phyloP scores from a whole-genome alignment of 306 rosid species.

The Elaeagnus macrophylla region DNA sequence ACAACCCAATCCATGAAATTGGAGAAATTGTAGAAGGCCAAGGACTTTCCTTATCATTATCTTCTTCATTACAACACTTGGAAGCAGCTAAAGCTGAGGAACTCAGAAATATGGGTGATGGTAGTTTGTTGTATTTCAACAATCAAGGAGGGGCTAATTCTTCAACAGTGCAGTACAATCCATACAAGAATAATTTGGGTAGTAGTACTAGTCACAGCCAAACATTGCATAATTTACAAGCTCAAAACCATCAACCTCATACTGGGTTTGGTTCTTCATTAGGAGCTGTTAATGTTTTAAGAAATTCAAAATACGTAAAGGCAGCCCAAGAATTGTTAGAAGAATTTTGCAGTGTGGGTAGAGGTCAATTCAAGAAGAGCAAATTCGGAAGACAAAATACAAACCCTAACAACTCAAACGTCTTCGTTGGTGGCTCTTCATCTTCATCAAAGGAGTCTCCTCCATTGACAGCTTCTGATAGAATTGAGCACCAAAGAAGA shows the following conservation, averaged over 20 bases:
- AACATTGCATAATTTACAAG: slow-evolving; percentile 41
- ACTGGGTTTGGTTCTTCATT: slow-evolving; percentile 39
- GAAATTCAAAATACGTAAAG: slow-evolving; percentile 71
- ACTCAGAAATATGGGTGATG: slow-evolving; percentile 39
- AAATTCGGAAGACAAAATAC: slow-evolving; percentile 37
- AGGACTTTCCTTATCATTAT: slow-evolving; percentile 61
- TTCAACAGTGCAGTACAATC: no score
- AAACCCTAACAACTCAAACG: slow-evolving; percentile 38
- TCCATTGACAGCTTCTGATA: slow-evolving; percentile 62
- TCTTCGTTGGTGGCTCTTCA: slow-evolving; percentile 24
- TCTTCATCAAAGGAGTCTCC: slow-evolving; percentile 50
- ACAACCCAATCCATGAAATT: slow-evolving; percentile 14
- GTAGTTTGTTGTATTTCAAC: slow-evolving; percentile 35
- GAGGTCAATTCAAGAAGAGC: slow-evolving; percentile 64
- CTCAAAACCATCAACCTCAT: slow-evolving; percentile 34
- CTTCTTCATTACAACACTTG: slow-evolving; percentile 53
- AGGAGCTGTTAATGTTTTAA: slow-evolving; percentile 52
- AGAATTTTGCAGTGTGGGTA: slow-evolving; percentile 84
- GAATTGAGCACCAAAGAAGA: slow-evolving; percentile 82
- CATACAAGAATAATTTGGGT: no score
- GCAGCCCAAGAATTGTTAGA: slow-evolving; percentile 72
- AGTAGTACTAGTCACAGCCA: slow-evolving; percentile 6
- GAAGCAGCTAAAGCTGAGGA: slow-evolving; percentile 72
- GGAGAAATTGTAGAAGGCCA: slow-evolving; percentile 46
- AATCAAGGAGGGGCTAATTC: slow-evolving; percentile 30